phyloP scores from a whole-genome alignment of 2,329 filamentous ascomycete species.

The Fusarium kyushuense region DNA sequence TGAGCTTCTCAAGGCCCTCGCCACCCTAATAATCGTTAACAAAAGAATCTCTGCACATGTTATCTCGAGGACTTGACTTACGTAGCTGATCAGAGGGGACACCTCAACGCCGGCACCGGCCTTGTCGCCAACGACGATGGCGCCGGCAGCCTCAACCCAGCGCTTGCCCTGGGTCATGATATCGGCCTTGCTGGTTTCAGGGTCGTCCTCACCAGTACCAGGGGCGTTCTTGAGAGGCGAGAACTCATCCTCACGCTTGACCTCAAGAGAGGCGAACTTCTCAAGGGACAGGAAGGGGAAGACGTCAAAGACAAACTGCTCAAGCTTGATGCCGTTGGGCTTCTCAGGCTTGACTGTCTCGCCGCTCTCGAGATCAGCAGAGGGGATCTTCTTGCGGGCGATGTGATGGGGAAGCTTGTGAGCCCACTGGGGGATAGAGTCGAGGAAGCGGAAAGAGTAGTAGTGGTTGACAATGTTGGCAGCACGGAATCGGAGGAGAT shows the following conservation, averaged over 20 bases:
- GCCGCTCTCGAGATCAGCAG: constrained; percentile 79
- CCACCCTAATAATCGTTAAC: constrained; percentile 61
- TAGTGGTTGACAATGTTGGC: constrained; percentile 99
- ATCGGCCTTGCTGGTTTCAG: constrained; percentile 90
- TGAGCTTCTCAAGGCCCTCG: constrained; percentile 70
- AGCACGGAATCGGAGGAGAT: constrained; percentile 92
- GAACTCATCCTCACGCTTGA: constrained; percentile 97
- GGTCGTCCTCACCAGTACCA: constrained; percentile 91
- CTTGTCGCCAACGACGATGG: constrained; percentile 73
- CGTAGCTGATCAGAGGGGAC: constrained; percentile 93
- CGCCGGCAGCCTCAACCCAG: constrained; percentile 86
- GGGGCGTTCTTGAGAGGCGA: constrained; percentile 92
- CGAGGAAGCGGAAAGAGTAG: constrained; percentile 94
- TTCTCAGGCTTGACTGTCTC: constrained; percentile 89
- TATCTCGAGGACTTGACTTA: constrained; percentile 64
- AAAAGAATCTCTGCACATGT: background rate
- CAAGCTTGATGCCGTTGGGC: constrained; percentile 98
- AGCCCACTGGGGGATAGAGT: constrained; percentile 88
- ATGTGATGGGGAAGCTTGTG: constrained; percentile 93
- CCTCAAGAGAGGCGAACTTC: constrained; percentile 96
- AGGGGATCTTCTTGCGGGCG: constrained; percentile 97
- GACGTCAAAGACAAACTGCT: constrained; percentile 99
- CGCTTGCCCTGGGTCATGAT: constrained; percentile 90
- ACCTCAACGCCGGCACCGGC: constrained; percentile 84
- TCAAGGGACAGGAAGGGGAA: constrained; percentile 88